A percentile compares a stretch with the other conserved stretches of the same genome.
Evolutionary conservation across 371 early-diverging fungal genomes (phyloP).

Genomic region (Syncephalastrum contaminatum): DNA sequence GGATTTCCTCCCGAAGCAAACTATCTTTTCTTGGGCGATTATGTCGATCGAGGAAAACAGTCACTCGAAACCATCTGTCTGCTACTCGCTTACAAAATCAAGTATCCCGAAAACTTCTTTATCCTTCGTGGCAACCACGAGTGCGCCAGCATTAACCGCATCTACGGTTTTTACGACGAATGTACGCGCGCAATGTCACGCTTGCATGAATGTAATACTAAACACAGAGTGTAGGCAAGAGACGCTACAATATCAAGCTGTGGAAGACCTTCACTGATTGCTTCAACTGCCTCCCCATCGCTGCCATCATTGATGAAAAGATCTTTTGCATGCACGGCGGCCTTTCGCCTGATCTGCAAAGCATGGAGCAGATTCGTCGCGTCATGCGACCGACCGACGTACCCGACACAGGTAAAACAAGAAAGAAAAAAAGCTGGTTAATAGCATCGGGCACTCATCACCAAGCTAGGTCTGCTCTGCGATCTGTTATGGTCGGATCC

Average conservation of each 20-base stretch:
- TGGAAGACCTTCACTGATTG: slow-evolving; percentile 99
- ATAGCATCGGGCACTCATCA: background rate
- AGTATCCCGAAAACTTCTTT: slow-evolving; percentile 97
- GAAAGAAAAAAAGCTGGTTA: too few species aligned
- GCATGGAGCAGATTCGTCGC: slow-evolving; percentile 93
- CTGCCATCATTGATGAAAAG: slow-evolving; percentile 96
- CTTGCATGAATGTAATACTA: background rate
- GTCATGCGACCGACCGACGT: slow-evolving; percentile 95
- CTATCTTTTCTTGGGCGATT: slow-evolving; percentile 95
- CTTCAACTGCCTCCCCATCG: slow-evolving; percentile 98
- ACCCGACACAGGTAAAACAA: slow-evolving; percentile 73
- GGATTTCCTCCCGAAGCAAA: slow-evolving; percentile 92
- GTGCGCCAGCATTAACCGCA: slow-evolving; percentile 90
- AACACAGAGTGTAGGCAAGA: slow-evolving; percentile 56
- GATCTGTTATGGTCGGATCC: slow-evolving; percentile 91
- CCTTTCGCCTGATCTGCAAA: slow-evolving; percentile 89
- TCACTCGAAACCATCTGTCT: slow-evolving; percentile 76
- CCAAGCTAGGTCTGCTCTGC: slow-evolving; percentile 63
- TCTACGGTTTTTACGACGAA: slow-evolving; percentile 99
- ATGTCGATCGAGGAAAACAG: slow-evolving; percentile 95
- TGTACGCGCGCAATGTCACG: slow-evolving; percentile 50
- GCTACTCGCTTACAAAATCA: slow-evolving; percentile 89
- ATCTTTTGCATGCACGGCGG: slow-evolving; percentile 99
- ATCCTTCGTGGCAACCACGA: slow-evolving; percentile 97
- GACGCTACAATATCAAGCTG: slow-evolving; percentile 91